Percentiles rank a stretch among this genome's conserved stretches.
Conservation (phyloP, 345 rosid species). For the Aquilaria sinensis region DNA sequence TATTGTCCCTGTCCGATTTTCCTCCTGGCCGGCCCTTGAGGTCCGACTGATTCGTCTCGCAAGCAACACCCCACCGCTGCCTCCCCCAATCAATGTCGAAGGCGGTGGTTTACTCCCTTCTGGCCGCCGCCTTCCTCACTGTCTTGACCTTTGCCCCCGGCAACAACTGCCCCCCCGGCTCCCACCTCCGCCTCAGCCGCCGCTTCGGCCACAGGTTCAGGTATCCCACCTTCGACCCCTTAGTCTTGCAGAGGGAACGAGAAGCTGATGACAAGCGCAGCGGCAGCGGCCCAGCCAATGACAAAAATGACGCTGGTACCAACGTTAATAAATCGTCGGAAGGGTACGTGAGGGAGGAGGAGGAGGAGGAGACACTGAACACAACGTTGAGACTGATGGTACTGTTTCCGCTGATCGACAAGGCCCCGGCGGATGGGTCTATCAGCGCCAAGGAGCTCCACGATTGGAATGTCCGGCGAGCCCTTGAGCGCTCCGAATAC, state of each 20-base stretch:
- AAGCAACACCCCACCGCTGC: neutral
- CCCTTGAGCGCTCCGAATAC: slow-evolving; percentile 37
- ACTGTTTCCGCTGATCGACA: slow-evolving; percentile 61
- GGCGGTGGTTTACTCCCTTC: slow-evolving; percentile 51
- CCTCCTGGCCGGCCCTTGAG: neutral
- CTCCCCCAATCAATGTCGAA: slow-evolving; percentile 33
- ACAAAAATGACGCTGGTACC: slow-evolving; percentile 11
- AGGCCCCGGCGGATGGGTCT: slow-evolving; percentile 41
- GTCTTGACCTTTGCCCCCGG: slow-evolving; percentile 12
- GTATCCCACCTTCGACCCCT: slow-evolving; percentile 46
- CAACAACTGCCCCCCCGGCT: slow-evolving; percentile 6
- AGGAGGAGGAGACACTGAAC: slow-evolving; percentile 38
- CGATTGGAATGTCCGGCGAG: slow-evolving; percentile 48
- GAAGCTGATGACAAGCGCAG: slow-evolving; percentile 17
- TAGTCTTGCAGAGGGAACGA: slow-evolving; percentile 38
- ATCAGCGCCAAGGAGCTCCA: slow-evolving; percentile 53
- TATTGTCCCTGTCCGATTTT: neutral
- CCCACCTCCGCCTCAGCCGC: slow-evolving; percentile 20
- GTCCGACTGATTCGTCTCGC: neutral
- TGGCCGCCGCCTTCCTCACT: slow-evolving; percentile 32
- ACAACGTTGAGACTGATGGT: slow-evolving; percentile 44
- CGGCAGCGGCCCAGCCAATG: neutral
- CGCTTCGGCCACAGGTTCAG: slow-evolving; percentile 41
- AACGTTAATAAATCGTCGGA: slow-evolving; percentile 23
- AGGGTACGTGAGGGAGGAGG: too few relatives aligned